These are phyloP conservation scores for Quillaja saponaria DNA, from an alignment of 306 rosid species.

Conservation along the genomic window DNA sequence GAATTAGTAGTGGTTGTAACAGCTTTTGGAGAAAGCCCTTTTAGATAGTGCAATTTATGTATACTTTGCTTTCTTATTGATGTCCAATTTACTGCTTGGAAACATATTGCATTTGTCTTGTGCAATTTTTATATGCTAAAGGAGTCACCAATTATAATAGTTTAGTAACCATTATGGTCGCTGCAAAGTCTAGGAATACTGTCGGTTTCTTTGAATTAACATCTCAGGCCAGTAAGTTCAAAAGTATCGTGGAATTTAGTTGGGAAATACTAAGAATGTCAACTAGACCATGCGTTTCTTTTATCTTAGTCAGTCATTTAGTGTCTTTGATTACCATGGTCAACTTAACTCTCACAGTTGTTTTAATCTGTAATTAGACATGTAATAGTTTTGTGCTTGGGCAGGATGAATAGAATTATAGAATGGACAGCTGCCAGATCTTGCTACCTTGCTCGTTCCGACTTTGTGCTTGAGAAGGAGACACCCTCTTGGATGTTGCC, in stretches of 20 bases:
- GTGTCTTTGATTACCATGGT: neutral
- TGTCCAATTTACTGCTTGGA: neutral
- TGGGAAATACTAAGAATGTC: constrained; percentile 4
- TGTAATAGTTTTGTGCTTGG: constrained; percentile 31
- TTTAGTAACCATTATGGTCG: neutral
- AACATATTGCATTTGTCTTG: constrained; percentile 14
- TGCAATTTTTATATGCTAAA: neutral
- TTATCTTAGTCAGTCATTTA: constrained; percentile 15
- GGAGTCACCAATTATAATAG: constrained; percentile 15
- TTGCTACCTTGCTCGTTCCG: constrained; percentile 5
- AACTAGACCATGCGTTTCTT: neutral
- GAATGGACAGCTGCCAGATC: constrained; percentile 7
- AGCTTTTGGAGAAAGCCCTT: neutral
- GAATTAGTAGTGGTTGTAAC: neutral
- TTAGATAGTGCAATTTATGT: neutral
- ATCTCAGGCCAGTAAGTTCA: constrained; percentile 10
- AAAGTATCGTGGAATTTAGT: constrained; percentile 6
- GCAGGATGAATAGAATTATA: constrained; percentile 50
- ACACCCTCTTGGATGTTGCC: constrained; percentile 16
- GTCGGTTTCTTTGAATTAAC: neutral
- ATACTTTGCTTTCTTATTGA: constrained; percentile 5
- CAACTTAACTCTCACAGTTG: neutral
- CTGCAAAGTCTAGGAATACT: constrained; percentile 6
- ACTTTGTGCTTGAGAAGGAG: constrained; percentile 19
- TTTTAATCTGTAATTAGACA: constrained; percentile 1